phyloP scores from a whole-genome alignment of 805 yeast genomes.

The Sugiyamaella americana region DNA sequence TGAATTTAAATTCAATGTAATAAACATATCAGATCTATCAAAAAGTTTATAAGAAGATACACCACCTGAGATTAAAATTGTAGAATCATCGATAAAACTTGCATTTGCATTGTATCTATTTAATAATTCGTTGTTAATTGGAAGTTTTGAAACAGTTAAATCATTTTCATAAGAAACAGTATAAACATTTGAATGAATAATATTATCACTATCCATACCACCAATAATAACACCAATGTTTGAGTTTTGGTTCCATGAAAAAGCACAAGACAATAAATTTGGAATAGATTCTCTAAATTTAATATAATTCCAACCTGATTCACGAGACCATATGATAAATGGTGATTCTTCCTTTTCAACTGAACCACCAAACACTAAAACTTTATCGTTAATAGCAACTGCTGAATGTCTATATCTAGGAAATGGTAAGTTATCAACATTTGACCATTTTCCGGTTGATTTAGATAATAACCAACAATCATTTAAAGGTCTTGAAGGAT shows the following conservation, averaged over 20 bases:
- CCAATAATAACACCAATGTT: conserved; percentile 40
- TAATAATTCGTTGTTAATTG: background rate
- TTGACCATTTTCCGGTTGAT: conserved; percentile 36
- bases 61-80: conserved; percentile 52
- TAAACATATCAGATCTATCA: conserved; percentile 33
- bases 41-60: conserved; percentile 38
- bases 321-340: conserved; percentile 14
- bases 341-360: conserved; percentile 10
- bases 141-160: background rate
- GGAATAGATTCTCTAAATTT: conserved; percentile 20
- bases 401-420: conserved; percentile 50
- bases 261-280: conserved; percentile 34
- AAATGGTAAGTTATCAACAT: conserved; percentile 35
- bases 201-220: conserved; percentile 15
- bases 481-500: conserved; percentile 45
- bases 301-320: conserved; percentile 19
- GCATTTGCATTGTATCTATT: conserved; percentile 42
- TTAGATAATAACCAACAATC: conserved; percentile 40
- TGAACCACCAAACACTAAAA: conserved; percentile 50
- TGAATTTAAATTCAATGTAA: conserved; percentile 24
- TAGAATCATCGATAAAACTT: conserved; percentile 28
- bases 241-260: conserved; percentile 29
- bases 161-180: background rate
- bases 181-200: conserved; percentile 17
- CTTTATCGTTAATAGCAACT: conserved; percentile 27